Percentiles rank a stretch among this genome's conserved stretches.
phyloP scores from a whole-genome alignment of 2,329 filamentous ascomycete species.

The Dendrostoma leiphaemia region DNA sequence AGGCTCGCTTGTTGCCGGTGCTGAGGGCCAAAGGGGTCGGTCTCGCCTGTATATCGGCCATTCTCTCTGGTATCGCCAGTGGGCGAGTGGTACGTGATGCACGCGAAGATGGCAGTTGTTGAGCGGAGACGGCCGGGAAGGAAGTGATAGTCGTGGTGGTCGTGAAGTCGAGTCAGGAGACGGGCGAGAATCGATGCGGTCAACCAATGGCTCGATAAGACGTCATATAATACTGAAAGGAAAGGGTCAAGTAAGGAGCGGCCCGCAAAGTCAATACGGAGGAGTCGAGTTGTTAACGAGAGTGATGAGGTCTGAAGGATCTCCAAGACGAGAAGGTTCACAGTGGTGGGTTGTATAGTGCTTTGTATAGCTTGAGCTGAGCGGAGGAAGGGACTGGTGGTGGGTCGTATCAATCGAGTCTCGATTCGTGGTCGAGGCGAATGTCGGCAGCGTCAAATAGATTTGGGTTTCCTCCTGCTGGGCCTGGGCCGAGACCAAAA shows the following conservation, averaged over 20 bases:
- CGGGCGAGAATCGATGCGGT: too few relatives aligned
- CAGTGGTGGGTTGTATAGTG: background rate
- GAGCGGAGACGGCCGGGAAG: too few relatives aligned
- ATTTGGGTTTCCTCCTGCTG: slow-evolving; percentile 10
- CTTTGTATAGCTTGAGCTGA: background rate
- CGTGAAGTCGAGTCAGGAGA: too few relatives aligned
- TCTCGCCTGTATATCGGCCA: slow-evolving; percentile 26
- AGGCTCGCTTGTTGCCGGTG: slow-evolving; percentile 17
- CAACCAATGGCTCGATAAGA: too few relatives aligned
- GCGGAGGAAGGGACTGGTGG: slow-evolving; percentile 6
- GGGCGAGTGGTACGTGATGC: too few relatives aligned
- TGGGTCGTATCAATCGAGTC: slow-evolving; percentile 8
- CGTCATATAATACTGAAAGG: too few relatives aligned
- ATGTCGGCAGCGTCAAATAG: slow-evolving; percentile 3
- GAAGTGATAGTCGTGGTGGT: too few relatives aligned
- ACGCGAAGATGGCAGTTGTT: too few relatives aligned
- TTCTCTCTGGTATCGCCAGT: slow-evolving; percentile 7
- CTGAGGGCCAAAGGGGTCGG: slow-evolving; percentile 20
- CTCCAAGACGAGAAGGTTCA: slow-evolving; percentile 1
- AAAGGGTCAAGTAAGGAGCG: background rate
- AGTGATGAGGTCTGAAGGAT: too few relatives aligned
- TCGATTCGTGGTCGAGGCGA: background rate
- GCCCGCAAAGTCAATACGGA: too few relatives aligned
- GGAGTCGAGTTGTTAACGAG: too few relatives aligned
- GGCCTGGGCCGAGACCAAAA: slow-evolving; percentile 14